phyloP scores from a whole-genome alignment of 2,329 filamentous ascomycete species.

The Nothophoma quercina region DNA sequence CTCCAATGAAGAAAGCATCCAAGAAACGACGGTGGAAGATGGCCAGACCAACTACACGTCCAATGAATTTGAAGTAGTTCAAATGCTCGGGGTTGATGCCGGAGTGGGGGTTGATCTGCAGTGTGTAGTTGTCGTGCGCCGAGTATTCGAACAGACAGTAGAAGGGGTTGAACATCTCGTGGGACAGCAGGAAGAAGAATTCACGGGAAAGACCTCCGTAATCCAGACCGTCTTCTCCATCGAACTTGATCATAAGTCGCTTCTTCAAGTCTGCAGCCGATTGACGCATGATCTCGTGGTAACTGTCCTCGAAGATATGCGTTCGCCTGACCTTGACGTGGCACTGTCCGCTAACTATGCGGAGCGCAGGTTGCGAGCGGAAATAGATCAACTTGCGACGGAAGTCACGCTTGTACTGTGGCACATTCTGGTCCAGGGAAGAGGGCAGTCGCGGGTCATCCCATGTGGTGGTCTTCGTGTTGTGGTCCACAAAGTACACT shows the following conservation, averaged over 20 bases:
- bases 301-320: slow-evolving; percentile 98
- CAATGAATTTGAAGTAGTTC: slow-evolving; percentile 99
- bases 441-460: slow-evolving; percentile 95
- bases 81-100: slow-evolving; percentile 99
- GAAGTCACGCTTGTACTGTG: slow-evolving; percentile 99
- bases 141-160: slow-evolving; percentile 99
- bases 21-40: slow-evolving; percentile 98
- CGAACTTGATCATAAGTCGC: slow-evolving; percentile 98
- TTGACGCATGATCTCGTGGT: slow-evolving; percentile 97
- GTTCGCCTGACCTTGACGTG: slow-evolving; percentile 97
- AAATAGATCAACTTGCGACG: slow-evolving; percentile 98
- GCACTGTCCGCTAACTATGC: slow-evolving; percentile 94
- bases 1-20: slow-evolving; percentile 98
- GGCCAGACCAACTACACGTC: slow-evolving; percentile 91
- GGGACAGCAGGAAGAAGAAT: slow-evolving; percentile 98
- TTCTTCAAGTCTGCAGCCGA: slow-evolving; percentile 97
- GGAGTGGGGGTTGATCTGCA: slow-evolving; percentile 99
- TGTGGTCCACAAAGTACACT: slow-evolving; percentile 99
- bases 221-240: slow-evolving; percentile 96
- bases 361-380: slow-evolving; percentile 94
- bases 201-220: slow-evolving; percentile 96
- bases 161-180: slow-evolving; percentile 99
- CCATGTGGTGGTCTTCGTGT: slow-evolving; percentile 99
- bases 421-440: slow-evolving; percentile 96
- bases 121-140: slow-evolving; percentile 98